Conservation (phyloP, 805 yeast genomes). For the Candida awuae region DNA sequence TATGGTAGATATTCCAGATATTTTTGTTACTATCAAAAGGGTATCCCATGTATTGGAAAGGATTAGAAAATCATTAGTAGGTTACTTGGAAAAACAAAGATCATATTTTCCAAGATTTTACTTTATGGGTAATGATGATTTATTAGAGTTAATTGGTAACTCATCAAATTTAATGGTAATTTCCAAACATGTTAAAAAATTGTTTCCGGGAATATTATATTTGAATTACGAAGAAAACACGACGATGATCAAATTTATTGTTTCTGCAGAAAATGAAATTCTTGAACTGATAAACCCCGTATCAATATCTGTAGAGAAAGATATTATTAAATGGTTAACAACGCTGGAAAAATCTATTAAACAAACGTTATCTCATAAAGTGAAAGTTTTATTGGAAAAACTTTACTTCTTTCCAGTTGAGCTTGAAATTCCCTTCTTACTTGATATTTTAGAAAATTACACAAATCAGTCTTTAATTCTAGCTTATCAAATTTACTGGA, state of each 20-base stretch:
- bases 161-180: slow-evolving; percentile 37
- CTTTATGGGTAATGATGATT: slow-evolving; percentile 85
- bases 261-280: slow-evolving; percentile 61
- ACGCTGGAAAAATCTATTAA: slow-evolving; percentile 49
- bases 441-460: slow-evolving; percentile 29
- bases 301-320: slow-evolving; percentile 32
- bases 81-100: slow-evolving; percentile 75
- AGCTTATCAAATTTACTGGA: slow-evolving; percentile 51
- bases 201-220: slow-evolving; percentile 58
- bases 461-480: slow-evolving; percentile 55
- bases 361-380: slow-evolving; percentile 34
- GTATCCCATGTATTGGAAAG: slow-evolving; percentile 47
- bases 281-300: slow-evolving; percentile 39
- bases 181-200: slow-evolving; percentile 55
- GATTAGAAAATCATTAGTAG: slow-evolving; percentile 59
- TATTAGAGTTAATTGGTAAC: slow-evolving; percentile 74
- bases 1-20: slow-evolving; percentile 40
- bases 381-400: not conserved
- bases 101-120: slow-evolving; percentile 72
- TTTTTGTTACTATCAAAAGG: slow-evolving; percentile 40
- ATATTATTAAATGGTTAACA: slow-evolving; percentile 55
- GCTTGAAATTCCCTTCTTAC: not conserved
- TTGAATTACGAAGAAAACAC: slow-evolving; percentile 29
- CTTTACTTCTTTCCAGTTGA: too few species aligned
- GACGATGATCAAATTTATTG: slow-evolving; percentile 31